phyloP scores from a whole-genome alignment of 2,329 filamentous ascomycete species.

The Albifimbria verrucaria region DNA sequence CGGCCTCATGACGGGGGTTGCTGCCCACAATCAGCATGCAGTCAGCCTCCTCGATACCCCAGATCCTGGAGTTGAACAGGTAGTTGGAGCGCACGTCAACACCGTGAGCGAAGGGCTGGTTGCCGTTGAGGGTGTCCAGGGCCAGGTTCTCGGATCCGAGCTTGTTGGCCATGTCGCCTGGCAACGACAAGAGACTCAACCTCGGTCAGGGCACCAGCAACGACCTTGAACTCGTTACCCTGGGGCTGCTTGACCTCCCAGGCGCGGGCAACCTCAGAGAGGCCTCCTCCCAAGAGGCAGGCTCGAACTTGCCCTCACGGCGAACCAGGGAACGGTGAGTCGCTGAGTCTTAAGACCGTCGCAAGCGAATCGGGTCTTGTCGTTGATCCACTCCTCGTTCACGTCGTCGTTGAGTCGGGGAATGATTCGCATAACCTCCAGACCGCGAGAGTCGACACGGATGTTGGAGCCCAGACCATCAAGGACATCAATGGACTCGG shows the following conservation, averaged over 20 bases:
- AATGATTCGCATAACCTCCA: conserved; percentile 93
- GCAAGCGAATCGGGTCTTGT: conserved; percentile 95
- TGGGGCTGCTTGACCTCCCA: conserved; percentile 77
- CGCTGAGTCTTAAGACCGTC: conserved; percentile 96
- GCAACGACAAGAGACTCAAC: conserved; percentile 92
- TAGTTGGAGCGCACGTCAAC: conserved; percentile 93
- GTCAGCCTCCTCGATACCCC: conserved; percentile 91
- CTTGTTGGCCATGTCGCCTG: conserved; percentile 95
- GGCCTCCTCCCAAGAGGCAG: conserved; percentile 94
- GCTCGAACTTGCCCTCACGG: conserved; percentile 85
- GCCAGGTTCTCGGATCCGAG: conserved; percentile 95
- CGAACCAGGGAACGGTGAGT: conserved; percentile 86
- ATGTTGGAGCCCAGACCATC: conserved; percentile 94
- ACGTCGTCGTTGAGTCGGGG: conserved; percentile 95
- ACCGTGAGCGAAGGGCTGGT: conserved; percentile 83
- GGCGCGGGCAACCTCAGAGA: conserved; percentile 80
- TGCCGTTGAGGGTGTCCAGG: conserved; percentile 83
- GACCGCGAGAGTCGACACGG: conserved; percentile 84
- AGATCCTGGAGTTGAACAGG: conserved; percentile 93
- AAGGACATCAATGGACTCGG: conserved; percentile 91
- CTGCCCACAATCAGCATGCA: conserved; percentile 88
- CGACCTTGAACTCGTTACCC: conserved; percentile 92
- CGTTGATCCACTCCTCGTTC: conserved; percentile 99
- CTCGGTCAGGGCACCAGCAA: conserved; percentile 88
- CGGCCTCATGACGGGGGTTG: conserved; percentile 93